phyloP scores from a whole-genome alignment of 176 grass and related monocot species.

The Cocos nucifera region DNA sequence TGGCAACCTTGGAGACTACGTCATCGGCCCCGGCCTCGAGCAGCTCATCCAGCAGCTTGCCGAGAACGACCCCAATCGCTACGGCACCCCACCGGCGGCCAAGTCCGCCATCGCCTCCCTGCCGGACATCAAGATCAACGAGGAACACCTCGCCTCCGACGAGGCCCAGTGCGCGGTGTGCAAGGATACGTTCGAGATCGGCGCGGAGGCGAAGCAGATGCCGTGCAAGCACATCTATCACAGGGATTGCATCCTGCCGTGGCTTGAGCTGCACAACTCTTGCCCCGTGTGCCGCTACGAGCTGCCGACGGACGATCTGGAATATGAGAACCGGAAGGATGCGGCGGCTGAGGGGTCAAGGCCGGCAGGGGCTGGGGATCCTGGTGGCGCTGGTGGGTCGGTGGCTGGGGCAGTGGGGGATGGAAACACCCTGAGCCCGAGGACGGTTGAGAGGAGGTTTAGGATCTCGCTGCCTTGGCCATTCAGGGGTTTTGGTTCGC shows the following conservation, averaged over 20 bases:
- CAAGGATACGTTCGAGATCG: conserved; percentile 80
- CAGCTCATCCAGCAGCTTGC: conserved; percentile 92
- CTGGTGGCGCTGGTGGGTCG: neutral
- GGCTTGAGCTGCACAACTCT: conserved; percentile 95
- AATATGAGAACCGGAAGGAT: conserved; percentile 55
- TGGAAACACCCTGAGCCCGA: conserved; percentile 20
- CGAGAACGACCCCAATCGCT: conserved; percentile 85
- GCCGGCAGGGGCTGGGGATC: neutral
- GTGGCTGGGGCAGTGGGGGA: conserved; percentile 16
- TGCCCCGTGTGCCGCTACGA: conserved; percentile 94
- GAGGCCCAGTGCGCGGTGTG: conserved; percentile 79
- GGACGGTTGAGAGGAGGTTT: conserved; percentile 50
- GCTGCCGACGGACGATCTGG: conserved; percentile 77
- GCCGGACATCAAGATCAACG: conserved; percentile 52
- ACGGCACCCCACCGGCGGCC: conserved; percentile 71
- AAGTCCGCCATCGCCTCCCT: conserved; percentile 46
- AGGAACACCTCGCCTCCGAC: conserved; percentile 45
- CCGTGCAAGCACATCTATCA: conserved; percentile 96
- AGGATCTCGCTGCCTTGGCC: conserved; percentile 59
- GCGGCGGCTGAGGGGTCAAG: neutral
- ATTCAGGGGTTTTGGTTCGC: conserved; percentile 41
- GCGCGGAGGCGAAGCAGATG: conserved; percentile 73
- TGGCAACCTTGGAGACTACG: conserved; percentile 79
- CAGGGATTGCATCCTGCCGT: conserved; percentile 65
- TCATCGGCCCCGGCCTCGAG: conserved; percentile 79